These are phyloP conservation scores for Malus fusca DNA, from an alignment of 306 rosid genomes.

Conservation along the genomic window DNA sequence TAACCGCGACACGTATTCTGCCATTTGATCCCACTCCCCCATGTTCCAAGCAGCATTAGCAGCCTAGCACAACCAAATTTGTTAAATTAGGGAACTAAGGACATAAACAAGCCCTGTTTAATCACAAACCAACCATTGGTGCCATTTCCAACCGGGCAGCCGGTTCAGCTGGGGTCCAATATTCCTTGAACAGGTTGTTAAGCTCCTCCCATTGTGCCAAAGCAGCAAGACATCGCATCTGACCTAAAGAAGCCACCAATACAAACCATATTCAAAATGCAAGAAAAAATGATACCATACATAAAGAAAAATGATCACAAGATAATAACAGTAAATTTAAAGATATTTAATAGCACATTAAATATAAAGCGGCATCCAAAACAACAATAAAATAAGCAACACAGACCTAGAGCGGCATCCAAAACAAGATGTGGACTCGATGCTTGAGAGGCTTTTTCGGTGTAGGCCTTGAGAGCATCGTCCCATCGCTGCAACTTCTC, in stretches of 20 bases:
- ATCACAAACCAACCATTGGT: constrained; percentile 63
- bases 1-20: constrained; percentile 82
- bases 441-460: constrained; percentile 73
- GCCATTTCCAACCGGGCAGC: constrained; percentile 98
- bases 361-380: not conserved
- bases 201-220: constrained; percentile 99
- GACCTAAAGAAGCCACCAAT: constrained; percentile 49
- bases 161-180: constrained; percentile 97
- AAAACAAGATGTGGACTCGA: constrained; percentile 60
- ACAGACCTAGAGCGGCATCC: constrained; percentile 86
- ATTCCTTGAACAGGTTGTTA: constrained; percentile 76
- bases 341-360: not conserved
- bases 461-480: constrained; percentile 96
- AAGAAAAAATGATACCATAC: not conserved
- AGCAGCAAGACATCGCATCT: constrained; percentile 98
- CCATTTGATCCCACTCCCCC: constrained; percentile 99
- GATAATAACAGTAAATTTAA: not conserved
- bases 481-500: constrained; percentile 99
- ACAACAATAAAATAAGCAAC: not conserved
- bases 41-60: constrained; percentile 96
- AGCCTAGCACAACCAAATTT: constrained; percentile 50
- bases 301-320: not conserved
- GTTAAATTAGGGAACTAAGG: not conserved
- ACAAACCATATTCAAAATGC: constrained; percentile 11
- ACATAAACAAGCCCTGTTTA: constrained; percentile 4